These are phyloP conservation scores for Lunasporangiospora selenospora DNA, from an alignment of 192 early-diverging fungal species.

Conservation along the genomic window DNA sequence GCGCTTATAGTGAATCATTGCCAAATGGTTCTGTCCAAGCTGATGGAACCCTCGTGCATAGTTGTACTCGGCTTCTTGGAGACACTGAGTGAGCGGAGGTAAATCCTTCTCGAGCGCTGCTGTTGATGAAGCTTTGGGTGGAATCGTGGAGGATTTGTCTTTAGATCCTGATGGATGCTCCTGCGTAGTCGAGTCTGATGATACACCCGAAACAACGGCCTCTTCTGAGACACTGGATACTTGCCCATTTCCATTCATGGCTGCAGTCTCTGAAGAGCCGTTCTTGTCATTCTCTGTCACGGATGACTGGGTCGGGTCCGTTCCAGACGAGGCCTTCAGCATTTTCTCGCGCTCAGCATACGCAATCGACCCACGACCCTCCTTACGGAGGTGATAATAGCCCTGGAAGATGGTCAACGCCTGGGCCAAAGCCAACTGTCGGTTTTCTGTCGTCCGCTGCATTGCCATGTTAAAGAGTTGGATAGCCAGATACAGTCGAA, in stretches of 20 bases:
- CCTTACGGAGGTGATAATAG: conserved; percentile 28
- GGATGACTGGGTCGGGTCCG: neutral
- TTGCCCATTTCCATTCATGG: conserved; percentile 5
- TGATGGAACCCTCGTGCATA: conserved; percentile 90
- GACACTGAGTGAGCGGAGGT: conserved; percentile 11
- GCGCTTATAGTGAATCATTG: conserved; percentile 84
- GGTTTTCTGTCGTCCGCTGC: conserved; percentile 72
- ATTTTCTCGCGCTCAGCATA: conserved; percentile 12
- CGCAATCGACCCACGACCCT: conserved; percentile 21
- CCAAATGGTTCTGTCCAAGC: conserved; percentile 82
- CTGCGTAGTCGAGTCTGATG: too few species aligned
- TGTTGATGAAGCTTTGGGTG: neutral
- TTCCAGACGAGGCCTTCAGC: conserved; percentile 5
- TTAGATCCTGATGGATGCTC: too few species aligned
- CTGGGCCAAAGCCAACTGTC: conserved; percentile 72
- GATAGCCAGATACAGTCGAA: conserved; percentile 67
- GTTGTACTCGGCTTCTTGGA: conserved; percentile 83
- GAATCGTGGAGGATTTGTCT: neutral
- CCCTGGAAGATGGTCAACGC: conserved; percentile 33
- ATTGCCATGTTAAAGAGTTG: conserved; percentile 69
- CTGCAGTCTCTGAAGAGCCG: neutral
- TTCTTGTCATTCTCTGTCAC: neutral
- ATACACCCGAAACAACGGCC: neutral
- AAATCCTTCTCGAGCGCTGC: neutral
- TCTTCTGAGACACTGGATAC: conserved; percentile 3